A percentile compares a stretch with the other conserved stretches of the same genome.
Evolutionary conservation across 73 alveolate species (phyloP).

Genomic region (Loxodes magnus): DNA sequence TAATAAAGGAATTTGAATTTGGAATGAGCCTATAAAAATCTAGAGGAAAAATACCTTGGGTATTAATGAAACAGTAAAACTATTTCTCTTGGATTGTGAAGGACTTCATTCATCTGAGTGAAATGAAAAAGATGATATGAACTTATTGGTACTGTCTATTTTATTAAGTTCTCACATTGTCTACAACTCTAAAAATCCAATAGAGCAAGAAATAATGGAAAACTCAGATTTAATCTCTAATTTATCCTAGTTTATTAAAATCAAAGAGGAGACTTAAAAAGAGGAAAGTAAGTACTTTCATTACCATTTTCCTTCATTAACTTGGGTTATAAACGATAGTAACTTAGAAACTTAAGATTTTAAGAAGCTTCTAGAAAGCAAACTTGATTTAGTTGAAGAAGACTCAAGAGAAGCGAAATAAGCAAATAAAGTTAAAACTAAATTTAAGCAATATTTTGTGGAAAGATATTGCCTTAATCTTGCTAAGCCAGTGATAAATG

Average conservation of each 20-base stretch:
- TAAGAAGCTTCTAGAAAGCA: background rate
- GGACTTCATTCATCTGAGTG: background rate
- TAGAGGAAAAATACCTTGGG: background rate
- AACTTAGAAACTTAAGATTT: background rate
- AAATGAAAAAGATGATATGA: background rate
- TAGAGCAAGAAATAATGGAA: background rate
- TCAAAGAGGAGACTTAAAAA: background rate
- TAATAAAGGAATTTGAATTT: background rate
- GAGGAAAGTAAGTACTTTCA: background rate
- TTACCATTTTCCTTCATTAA: background rate
- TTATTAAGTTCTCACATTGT: slow-evolving; percentile 2
- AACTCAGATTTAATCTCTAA: background rate
- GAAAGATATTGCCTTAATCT: slow-evolving; percentile 1
- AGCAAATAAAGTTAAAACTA: background rate
- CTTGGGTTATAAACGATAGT: slow-evolving; percentile 1
- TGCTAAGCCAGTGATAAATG: too few relatives aligned
- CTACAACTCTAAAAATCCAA: background rate
- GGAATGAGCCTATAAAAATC: background rate
- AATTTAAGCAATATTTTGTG: background rate
- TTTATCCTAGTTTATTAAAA: background rate
- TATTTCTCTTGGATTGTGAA: background rate
- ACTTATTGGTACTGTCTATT: background rate
- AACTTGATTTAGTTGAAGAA: too few relatives aligned
- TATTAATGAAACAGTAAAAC: background rate
- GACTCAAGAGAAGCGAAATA: background rate